phyloP scores from a whole-genome alignment of 2,329 filamentous ascomycete genomes.

The Xylariaceae sp. region DNA sequence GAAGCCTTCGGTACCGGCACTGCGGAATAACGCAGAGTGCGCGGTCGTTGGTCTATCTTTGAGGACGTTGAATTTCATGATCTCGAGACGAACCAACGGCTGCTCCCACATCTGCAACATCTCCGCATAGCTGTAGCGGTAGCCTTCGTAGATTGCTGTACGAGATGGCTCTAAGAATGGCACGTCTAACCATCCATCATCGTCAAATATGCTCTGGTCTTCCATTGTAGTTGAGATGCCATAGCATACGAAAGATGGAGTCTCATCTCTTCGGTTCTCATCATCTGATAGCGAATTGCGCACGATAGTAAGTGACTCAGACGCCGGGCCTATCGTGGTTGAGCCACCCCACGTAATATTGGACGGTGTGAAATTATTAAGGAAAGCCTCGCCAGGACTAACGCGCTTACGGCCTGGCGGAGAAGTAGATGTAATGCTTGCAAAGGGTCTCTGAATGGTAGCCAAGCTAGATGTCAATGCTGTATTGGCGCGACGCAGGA shows the following conservation, averaged over 20 bases:
- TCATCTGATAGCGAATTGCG: conserved; percentile 52
- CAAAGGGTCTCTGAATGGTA: conserved; percentile 46
- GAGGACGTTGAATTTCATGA: conserved; percentile 64
- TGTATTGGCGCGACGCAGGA: conserved; percentile 49
- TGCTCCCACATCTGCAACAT: conserved; percentile 63
- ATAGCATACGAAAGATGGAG: conserved; percentile 44
- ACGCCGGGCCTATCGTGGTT: conserved; percentile 38
- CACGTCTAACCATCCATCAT: conserved; percentile 59
- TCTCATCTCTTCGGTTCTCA: conserved; percentile 43
- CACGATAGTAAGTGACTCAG: conserved; percentile 43
- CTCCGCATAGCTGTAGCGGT: conserved; percentile 62
- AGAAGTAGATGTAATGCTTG: conserved; percentile 38
- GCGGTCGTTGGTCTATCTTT: conserved; percentile 40
- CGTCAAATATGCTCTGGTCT: conserved; percentile 62
- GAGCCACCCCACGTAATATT: conserved; percentile 49
- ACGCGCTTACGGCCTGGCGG: conserved; percentile 47
- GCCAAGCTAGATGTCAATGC: conserved; percentile 50
- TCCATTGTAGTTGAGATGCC: conserved; percentile 50
- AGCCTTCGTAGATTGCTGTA: conserved; percentile 49
- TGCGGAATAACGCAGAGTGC: conserved; percentile 24
- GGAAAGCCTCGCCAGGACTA: conserved; percentile 57
- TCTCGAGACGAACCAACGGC: conserved; percentile 57
- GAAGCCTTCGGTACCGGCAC: conserved; percentile 30
- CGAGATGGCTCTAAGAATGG: conserved; percentile 52
- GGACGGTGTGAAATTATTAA: conserved; percentile 49